phyloP scores from a whole-genome alignment of 2,329 filamentous ascomycete species.

The Pyricularia grisea region DNA sequence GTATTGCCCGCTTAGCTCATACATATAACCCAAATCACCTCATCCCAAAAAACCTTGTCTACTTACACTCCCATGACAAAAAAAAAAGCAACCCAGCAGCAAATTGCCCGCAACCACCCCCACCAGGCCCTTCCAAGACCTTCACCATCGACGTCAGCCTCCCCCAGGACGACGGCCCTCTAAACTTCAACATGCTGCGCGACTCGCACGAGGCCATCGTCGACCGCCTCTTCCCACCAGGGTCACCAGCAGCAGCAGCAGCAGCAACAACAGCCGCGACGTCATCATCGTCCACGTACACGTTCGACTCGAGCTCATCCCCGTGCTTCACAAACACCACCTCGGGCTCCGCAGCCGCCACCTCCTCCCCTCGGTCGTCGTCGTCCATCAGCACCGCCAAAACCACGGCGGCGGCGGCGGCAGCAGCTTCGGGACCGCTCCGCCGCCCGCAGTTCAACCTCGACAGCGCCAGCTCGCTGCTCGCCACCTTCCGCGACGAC shows the following conservation, averaged over 20 bases:
- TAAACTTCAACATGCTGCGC: constrained; percentile 31
- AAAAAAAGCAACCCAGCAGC: constrained; percentile 1
- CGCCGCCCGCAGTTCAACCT: constrained; percentile 46
- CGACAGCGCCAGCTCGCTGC: constrained; percentile 37
- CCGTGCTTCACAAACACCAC: background rate
- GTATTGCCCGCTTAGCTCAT: background rate
- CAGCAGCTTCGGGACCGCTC: constrained; percentile 21
- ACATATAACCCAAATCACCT: background rate
- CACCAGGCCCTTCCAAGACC: constrained; percentile 34
- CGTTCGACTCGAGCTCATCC: background rate
- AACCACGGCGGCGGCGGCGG: background rate
- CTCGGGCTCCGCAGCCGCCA: background rate
- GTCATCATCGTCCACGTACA: background rate
- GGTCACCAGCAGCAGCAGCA: too few relatives aligned
- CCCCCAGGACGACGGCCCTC: constrained; percentile 25
- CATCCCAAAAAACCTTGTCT: background rate
- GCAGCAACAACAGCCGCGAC: background rate
- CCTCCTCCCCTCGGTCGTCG: background rate
- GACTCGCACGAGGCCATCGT: constrained; percentile 31
- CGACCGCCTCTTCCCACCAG: constrained; percentile 25
- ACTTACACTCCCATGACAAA: background rate
- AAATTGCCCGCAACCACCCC: constrained; percentile 10
- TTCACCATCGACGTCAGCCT: constrained; percentile 45
- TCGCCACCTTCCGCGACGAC: constrained; percentile 27
- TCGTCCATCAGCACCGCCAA: background rate